Base-by-base conservation (phyloP, 2,329 filamentous ascomycete genomes). In the Epichloe festucae region DNA sequence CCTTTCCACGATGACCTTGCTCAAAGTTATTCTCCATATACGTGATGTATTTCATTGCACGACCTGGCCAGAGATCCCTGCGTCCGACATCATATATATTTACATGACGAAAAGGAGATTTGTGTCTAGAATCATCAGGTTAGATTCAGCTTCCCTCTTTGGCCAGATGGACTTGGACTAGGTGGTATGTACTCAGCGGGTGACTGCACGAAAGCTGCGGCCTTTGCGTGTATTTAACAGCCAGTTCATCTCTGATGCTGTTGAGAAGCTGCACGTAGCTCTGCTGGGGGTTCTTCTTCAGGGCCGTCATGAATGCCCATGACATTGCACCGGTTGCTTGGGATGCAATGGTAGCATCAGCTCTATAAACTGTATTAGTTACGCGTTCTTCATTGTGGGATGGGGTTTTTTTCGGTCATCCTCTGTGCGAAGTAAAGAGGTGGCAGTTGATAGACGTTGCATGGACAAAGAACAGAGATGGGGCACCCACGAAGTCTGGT, bases 251-350 rank as follows among this genome's bases (percentile, higher is more conserved):
- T 56, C 93, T 86, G 62, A 98, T 95, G 69, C 85, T 95, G 75
- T 96, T 97, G 61, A 98, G 78, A 55, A 98, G 74, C 72, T 96
- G 86, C 49, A 98, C 90, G 64, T 98, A 98, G 73, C 89, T 96
- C 74, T 98, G 93, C 64, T 96, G 89, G 0, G 90, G 90, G 67
- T 97, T 95, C 78, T 95, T 95, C 73, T 89, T 91, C 59, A 98
- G 78, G 43, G 90, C 85, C 5, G 77, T 85, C 66, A 98, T 90
- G 67, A 98, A 98, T 10, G 93, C 93, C 83, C 87, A 97, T 1
- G 89, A 95, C 93, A 98, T 97, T 64, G 93, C 93, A 49, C 93
- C 93, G 0, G 93, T 97, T 31, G 93, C 91, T 70, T 96, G 80
- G 49, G 89, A 85, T 38, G 78, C 82, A 60, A 97, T 96, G 19